Percentiles rank a stretch among this genome's conserved stretches.
These are phyloP conservation scores for Alternaria arborescens DNA, from an alignment of 2,329 filamentous ascomycete species.

Conservation along the genomic window DNA sequence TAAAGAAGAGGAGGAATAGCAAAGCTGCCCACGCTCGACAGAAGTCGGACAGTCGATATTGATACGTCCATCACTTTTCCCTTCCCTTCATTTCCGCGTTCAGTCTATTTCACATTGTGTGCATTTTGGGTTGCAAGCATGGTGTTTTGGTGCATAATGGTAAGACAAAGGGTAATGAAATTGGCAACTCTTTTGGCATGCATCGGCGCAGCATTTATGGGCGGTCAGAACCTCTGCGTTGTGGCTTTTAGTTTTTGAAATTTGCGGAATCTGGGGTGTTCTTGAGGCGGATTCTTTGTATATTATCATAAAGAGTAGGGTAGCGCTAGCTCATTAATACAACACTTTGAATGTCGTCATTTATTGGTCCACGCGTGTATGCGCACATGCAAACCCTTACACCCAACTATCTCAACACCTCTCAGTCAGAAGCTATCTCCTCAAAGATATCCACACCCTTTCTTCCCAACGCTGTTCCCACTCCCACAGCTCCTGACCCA, in stretches of 20 bases:
- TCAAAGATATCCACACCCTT: conserved; percentile 70
- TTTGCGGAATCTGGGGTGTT: not conserved
- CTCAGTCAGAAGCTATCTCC: conserved; percentile 55
- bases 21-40: not conserved
- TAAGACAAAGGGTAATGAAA: conserved; percentile 21
- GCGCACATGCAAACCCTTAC: too few relatives aligned
- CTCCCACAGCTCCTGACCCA: conserved; percentile 71
- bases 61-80: not conserved
- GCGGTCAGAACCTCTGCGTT: conserved; percentile 3
- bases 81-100: not conserved
- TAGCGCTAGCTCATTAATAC: conserved; percentile 4
- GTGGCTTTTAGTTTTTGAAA: not conserved
- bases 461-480: conserved; percentile 72
- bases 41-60: not conserved
- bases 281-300: not conserved
- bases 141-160: conserved; percentile 13
- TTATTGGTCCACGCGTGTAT: too few relatives aligned
- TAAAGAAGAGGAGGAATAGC: conserved; percentile 15
- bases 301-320: not conserved
- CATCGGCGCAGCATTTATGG: conserved; percentile 14
- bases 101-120: not conserved
- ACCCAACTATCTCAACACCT: too few relatives aligned
- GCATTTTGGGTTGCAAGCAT: conserved; percentile 12
- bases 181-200: conserved; percentile 16
- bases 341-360: not conserved